phyloP scores from a whole-genome alignment of 2,329 filamentous ascomycete species.

The Cryoendolithus antarcticus region DNA sequence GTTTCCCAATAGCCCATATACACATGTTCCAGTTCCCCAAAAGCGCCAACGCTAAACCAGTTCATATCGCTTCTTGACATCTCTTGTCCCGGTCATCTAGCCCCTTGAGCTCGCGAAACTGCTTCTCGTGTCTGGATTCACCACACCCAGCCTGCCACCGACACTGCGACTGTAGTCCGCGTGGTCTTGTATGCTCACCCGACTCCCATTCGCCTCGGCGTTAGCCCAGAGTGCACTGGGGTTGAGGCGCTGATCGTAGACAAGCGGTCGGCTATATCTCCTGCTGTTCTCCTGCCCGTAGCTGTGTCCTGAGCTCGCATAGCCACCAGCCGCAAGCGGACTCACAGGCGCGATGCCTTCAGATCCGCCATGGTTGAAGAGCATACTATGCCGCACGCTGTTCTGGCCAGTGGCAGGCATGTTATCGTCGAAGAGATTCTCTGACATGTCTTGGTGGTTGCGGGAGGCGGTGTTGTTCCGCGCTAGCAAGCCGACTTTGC shows the following conservation, averaged over 20 bases:
- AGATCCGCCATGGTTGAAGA: conserved; percentile 15
- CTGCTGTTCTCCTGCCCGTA: too few relatives aligned
- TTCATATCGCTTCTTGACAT: too few relatives aligned
- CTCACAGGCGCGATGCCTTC: conserved; percentile 19
- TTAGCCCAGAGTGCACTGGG: conserved; percentile 34
- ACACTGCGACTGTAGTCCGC: conserved; percentile 36
- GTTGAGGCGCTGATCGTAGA: conserved; percentile 38
- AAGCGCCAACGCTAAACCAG: background rate
- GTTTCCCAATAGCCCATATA: background rate
- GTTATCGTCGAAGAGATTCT: conserved; percentile 9
- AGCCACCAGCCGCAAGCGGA: conserved; percentile 11
- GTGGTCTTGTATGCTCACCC: conserved; percentile 33
- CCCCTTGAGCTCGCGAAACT: conserved; percentile 14
- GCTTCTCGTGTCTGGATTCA: conserved; percentile 22
- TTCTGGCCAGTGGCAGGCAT: conserved; percentile 11
- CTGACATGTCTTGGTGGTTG: background rate
- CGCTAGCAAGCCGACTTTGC: conserved; percentile 32
- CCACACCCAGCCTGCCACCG: conserved; percentile 27
- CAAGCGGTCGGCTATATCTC: conserved; percentile 31
- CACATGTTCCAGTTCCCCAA: background rate
- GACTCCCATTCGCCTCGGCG: conserved; percentile 31
- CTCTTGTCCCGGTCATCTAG: background rate
- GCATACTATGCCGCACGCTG: conserved; percentile 21
- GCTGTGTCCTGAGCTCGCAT: too few relatives aligned
- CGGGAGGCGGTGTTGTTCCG: conserved; percentile 6